These are phyloP conservation scores for Nakazawaea anatomiae DNA, from an alignment of 805 yeast species.

Conservation along the genomic window DNA sequence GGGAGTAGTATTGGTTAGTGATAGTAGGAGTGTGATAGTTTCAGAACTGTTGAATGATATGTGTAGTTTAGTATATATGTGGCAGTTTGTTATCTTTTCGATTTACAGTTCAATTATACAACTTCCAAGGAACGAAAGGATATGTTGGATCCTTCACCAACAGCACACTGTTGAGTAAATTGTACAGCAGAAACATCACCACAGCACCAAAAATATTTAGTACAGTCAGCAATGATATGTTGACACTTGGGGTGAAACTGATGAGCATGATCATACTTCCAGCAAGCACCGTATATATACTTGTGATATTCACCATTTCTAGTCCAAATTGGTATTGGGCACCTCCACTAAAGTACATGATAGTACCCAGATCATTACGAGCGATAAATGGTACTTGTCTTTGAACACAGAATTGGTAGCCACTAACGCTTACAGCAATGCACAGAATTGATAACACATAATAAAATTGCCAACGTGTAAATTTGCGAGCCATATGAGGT, in stretches of 20 bases:
- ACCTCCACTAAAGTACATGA: conserved; percentile 61
- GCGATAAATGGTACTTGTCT: conserved; percentile 60
- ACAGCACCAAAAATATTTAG: conserved; percentile 20
- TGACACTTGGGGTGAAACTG: conserved; percentile 24
- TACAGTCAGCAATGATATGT: conserved; percentile 5
- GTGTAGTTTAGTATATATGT: not conserved
- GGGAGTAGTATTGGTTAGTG: too few relatives aligned
- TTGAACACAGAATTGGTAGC: conserved; percentile 59
- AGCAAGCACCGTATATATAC: conserved; percentile 43
- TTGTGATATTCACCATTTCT: conserved; percentile 51
- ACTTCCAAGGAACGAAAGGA: conserved; percentile 33
- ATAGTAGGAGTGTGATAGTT: too few relatives aligned
- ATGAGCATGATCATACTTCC: conserved; percentile 34
- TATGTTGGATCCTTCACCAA: conserved; percentile 40
- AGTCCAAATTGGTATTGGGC: conserved; percentile 64
- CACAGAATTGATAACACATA: conserved; percentile 14
- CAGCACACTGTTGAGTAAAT: conserved; percentile 37
- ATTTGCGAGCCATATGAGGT: conserved; percentile 19
- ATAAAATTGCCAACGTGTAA: conserved; percentile 8
- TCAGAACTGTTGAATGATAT: not conserved
- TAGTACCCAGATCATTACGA: conserved; percentile 39
- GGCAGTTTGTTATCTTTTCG: not conserved
- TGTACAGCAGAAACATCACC: conserved; percentile 30
- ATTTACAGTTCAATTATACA: not conserved
- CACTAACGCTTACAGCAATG: conserved; percentile 46